Conservation (phyloP, 2,329 filamentous ascomycete genomes). For the Monosporascus sp. region DNA sequence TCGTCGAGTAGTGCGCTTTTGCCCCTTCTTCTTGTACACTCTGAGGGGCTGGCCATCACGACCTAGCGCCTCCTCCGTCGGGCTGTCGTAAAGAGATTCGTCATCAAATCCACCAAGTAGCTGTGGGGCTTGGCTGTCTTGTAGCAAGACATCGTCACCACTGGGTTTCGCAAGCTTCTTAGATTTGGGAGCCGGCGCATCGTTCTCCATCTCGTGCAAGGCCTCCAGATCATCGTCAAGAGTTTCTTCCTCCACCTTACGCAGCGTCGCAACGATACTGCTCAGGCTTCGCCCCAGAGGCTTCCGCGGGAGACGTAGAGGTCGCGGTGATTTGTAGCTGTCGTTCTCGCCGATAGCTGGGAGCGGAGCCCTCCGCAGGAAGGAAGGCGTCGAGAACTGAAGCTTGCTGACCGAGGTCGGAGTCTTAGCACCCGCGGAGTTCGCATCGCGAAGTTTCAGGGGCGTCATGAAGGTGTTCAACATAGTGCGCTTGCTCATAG, state of each 20-base stretch:
- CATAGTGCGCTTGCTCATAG: slow-evolving; percentile 54
- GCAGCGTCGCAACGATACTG: slow-evolving; percentile 65
- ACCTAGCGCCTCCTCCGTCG: slow-evolving; percentile 44
- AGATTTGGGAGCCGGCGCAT: slow-evolving; percentile 18
- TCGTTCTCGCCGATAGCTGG: slow-evolving; percentile 53
- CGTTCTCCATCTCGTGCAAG: slow-evolving; percentile 63
- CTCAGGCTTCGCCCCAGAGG: slow-evolving; percentile 66
- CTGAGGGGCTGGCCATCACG: slow-evolving; percentile 55
- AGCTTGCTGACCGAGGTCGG: slow-evolving; percentile 49
- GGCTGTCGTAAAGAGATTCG: slow-evolving; percentile 52
- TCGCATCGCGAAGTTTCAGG: slow-evolving; percentile 42
- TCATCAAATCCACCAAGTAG: slow-evolving; percentile 61
- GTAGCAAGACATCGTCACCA: slow-evolving; percentile 30
- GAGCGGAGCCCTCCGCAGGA: slow-evolving; percentile 53
- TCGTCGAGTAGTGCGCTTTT: slow-evolving; percentile 70
- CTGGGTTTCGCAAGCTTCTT: slow-evolving; percentile 12
- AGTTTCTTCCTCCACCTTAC: slow-evolving; percentile 63
- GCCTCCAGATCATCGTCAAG: slow-evolving; percentile 71
- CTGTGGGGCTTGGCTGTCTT: slow-evolving; percentile 38
- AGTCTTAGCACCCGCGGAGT: slow-evolving; percentile 34
- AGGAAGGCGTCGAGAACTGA: slow-evolving; percentile 65
- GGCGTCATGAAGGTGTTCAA: slow-evolving; percentile 64
- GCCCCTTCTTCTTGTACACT: slow-evolving; percentile 76
- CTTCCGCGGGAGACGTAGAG: slow-evolving; percentile 51
- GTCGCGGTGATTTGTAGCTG: slow-evolving; percentile 42